These are phyloP conservation scores for Emiliania huxleyi DNA, from an alignment of 78 protist species.

Conservation along the genomic window DNA sequence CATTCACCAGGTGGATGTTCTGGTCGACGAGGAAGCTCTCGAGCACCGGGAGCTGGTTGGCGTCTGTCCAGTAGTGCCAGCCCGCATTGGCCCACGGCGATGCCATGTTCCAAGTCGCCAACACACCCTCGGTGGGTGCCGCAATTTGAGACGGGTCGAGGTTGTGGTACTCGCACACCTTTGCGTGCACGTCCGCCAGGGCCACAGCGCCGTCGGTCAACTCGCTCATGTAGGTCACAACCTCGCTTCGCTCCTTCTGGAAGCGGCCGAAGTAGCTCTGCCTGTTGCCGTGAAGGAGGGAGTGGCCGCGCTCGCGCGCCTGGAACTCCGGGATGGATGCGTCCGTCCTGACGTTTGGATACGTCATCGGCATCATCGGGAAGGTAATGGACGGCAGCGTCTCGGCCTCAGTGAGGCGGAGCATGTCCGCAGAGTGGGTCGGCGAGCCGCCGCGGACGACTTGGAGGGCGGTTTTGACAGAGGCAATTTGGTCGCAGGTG, in stretches of 20 bases:
- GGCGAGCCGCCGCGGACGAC: neutral
- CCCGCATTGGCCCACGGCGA: neutral
- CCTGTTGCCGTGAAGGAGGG: no score
- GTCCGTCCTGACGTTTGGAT: neutral
- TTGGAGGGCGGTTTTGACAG: neutral
- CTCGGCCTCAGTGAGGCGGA: neutral
- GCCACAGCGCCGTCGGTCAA: neutral
- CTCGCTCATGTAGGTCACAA: neutral
- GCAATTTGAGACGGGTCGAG: neutral
- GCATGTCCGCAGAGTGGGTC: neutral
- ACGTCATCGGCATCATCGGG: neutral
- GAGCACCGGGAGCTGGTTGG: neutral
- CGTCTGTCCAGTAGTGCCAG: conserved; percentile 19
- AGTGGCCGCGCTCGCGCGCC: no score
- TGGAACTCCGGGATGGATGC: no score
- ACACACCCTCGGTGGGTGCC: neutral
- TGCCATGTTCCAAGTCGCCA: neutral
- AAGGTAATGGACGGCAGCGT: neutral
- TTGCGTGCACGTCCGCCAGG: neutral
- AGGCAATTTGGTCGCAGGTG: neutral
- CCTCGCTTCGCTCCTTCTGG: neutral
- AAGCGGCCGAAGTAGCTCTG: conserved; percentile 9
- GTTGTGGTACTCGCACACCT: neutral
- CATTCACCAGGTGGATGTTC: neutral
- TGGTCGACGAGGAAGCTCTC: neutral